Base-by-base conservation (phyloP, 2,329 filamentous ascomycete genomes). In the Colletotrichum tropicale region DNA sequence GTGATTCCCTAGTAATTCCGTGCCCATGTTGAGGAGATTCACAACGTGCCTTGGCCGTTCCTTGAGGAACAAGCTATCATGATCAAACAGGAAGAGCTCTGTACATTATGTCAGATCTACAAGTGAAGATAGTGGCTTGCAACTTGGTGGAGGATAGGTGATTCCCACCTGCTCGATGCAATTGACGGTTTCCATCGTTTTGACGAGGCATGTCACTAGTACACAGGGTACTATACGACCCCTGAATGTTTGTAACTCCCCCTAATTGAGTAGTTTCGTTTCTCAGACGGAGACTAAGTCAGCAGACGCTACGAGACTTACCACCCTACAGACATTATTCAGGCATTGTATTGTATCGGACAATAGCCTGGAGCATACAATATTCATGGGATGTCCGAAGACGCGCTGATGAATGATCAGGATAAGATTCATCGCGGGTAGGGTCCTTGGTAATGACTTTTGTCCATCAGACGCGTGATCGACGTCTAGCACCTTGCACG, bases 251-350 rank as follows among this genome's bases (percentile, higher is more conserved):
- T 0, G 16, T 10, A n/a, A 43, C 16, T n/a, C 16, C 36, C 5
- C 1, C 16, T 18, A 6, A 5, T 10, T 36, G n/a, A 2, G 34
- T 36, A 16, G 34, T 36, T 36, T 15, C 15, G 34, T 16, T 36
- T 5, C 3, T 36, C 0, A 38, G 36, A 43, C 16, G 2, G 36
- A 0, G 8, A 18, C 16, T 5, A 18, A 38, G 5, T 10, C 36
- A 18, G 0, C 16, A 18, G 15, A 6, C 1, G 8, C 1, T 10
- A n/a, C 16, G 2, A 43, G 8, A 43, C 2, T 5, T 18, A 3
- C 16, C 36, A 43, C 1, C 0, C 10, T 43, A 43, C 8, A n/a
- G 5, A 43, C 8, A 6, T 43, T n/a, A 6, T 43, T n/a, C 16
- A 3, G 16, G 36, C 2, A 3, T 3, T 43, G 1, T 1, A 18